A percentile compares a stretch with the other conserved stretches of the same genome.
Evolutionary conservation across 495 filamentous ascomycete species (phyloP).

Genomic region (Annulohypoxylon maeteangense): DNA sequence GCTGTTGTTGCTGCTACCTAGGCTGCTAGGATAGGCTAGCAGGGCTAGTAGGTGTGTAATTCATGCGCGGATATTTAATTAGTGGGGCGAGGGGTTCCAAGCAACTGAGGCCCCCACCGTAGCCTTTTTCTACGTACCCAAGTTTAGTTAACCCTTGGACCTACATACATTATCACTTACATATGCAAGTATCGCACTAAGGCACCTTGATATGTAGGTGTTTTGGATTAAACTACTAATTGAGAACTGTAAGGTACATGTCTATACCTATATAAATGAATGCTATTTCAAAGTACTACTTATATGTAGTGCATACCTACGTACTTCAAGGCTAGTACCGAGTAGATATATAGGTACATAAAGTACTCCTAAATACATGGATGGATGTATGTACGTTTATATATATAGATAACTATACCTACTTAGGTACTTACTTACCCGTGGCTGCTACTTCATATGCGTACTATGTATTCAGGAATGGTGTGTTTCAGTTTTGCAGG

Average conservation of each 20-base stretch:
- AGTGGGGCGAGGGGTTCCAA: slow-evolving; percentile 38
- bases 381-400: too few species aligned
- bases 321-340: too few species aligned
- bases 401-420: not conserved
- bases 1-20: not conserved
- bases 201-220: too few species aligned
- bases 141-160: not conserved
- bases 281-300: too few species aligned
- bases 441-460: not conserved
- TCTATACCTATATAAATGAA: not conserved
- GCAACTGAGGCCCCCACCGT: slow-evolving; percentile 23
- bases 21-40: too few species aligned
- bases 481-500: slow-evolving; percentile 33
- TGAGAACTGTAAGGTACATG: not conserved
- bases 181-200: not conserved
- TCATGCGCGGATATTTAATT: slow-evolving; percentile 38
- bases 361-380: too few species aligned
- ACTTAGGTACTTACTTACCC: not conserved
- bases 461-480: slow-evolving; percentile 15
- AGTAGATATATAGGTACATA: too few species aligned
- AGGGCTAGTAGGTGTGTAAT: slow-evolving; percentile 14
- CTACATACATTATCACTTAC: not conserved
- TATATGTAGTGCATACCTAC: too few species aligned
- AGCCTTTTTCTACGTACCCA: not conserved
- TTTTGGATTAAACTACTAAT: too few species aligned